Conservation (phyloP, 768 basidiomycete species). For the Mycena galericulata region DNA sequence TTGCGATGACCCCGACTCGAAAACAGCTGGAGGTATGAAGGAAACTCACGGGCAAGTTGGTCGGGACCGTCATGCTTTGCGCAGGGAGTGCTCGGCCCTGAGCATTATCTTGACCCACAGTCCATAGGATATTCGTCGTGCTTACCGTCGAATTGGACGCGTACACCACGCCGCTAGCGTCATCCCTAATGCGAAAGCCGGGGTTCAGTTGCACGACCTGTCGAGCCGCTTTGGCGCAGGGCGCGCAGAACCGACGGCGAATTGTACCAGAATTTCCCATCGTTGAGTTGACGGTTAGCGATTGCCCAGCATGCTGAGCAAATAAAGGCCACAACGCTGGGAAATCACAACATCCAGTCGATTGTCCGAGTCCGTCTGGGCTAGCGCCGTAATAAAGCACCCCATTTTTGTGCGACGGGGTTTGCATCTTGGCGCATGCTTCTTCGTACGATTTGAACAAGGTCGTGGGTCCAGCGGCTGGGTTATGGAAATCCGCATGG, state of each 20-base stretch:
- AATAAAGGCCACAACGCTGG: neutral
- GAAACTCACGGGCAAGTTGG: neutral
- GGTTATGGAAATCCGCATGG: too few species aligned
- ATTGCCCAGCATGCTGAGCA: neutral
- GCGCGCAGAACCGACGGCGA: neutral
- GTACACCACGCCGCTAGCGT: neutral
- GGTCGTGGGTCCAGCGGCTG: neutral
- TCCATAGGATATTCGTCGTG: too few species aligned
- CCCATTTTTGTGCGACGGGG: too few species aligned
- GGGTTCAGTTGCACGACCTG: neutral
- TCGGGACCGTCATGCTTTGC: neutral
- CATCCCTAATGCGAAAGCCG: neutral
- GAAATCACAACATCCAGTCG: neutral
- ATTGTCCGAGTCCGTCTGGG: neutral
- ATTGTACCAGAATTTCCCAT: neutral
- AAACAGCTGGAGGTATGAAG: neutral
- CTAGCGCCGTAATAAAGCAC: neutral
- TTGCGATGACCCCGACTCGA: neutral
- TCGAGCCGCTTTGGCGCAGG: neutral
- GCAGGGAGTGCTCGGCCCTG: neutral
- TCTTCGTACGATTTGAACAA: neutral
- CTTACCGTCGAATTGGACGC: neutral
- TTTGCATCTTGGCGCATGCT: too few species aligned
- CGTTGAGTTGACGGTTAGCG: neutral
- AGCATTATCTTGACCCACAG: neutral